Conservation (phyloP, 345 rosid genomes). For the Toxicodendron radicans region DNA sequence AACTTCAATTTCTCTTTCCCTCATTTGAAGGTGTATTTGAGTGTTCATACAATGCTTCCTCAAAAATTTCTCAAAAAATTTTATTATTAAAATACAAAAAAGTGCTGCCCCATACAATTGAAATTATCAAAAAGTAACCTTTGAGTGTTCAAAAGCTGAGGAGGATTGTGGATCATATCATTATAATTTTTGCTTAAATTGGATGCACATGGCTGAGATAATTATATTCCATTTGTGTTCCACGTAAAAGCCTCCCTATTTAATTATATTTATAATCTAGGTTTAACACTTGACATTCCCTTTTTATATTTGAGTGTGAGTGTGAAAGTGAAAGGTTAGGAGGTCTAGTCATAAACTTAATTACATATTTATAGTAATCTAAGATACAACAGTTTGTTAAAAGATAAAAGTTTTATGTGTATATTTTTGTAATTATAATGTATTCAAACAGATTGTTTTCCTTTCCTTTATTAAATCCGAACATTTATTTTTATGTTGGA, state of each 20-base stretch:
- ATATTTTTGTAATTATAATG: no score
- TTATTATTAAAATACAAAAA: slow-evolving; percentile 19
- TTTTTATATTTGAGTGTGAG: no score
- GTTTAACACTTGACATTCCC: background rate
- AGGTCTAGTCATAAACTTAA: no score
- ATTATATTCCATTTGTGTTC: slow-evolving; percentile 39
- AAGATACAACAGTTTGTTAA: no score
- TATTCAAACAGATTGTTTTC: no score
- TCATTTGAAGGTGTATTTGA: slow-evolving; percentile 19
- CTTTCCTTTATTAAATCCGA: no score
- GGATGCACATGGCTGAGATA: slow-evolving; percentile 58
- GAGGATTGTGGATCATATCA: slow-evolving; percentile 42
- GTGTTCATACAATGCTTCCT: background rate
- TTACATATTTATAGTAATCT: no score
- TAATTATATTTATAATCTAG: background rate
- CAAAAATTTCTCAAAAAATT: slow-evolving; percentile 1
- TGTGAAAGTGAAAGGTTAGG: no score
- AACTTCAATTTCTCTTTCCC: slow-evolving; percentile 24
- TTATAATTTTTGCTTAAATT: slow-evolving; percentile 37
- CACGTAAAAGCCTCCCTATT: slow-evolving; percentile 29
- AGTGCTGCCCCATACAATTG: slow-evolving; percentile 9
- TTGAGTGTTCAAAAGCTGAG: slow-evolving; percentile 35
- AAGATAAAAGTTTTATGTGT: no score
- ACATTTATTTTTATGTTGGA: no score
- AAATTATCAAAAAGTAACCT: slow-evolving; percentile 21